These are phyloP conservation scores for Rosellinia necatrix DNA, from an alignment of 2,329 filamentous ascomycete genomes.

Conservation along the genomic window DNA sequence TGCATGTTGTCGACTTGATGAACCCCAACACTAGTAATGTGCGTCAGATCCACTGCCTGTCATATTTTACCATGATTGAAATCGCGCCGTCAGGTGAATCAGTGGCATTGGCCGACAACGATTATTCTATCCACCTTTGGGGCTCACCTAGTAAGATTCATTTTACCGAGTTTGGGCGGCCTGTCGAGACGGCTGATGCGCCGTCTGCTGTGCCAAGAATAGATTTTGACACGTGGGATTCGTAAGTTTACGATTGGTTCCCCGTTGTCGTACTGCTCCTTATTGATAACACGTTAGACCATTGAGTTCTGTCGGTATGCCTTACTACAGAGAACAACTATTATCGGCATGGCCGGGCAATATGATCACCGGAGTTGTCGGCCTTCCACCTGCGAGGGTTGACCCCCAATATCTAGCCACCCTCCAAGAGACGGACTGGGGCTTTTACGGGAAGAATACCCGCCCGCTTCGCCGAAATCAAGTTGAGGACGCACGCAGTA, in stretches of 20 bases:
- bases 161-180: slow-evolving; percentile 80
- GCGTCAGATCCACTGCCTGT: slow-evolving; percentile 77
- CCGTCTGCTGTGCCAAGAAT: slow-evolving; percentile 61
- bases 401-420: slow-evolving; percentile 71
- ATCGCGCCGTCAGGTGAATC: slow-evolving; percentile 88
- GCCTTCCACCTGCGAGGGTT: slow-evolving; percentile 76
- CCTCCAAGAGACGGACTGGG: slow-evolving; percentile 74
- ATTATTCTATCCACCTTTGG: slow-evolving; percentile 83
- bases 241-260: slow-evolving; percentile 52
- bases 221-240: slow-evolving; percentile 70
- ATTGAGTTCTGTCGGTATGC: slow-evolving; percentile 84
- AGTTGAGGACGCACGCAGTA: slow-evolving; percentile 73
- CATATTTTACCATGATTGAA: slow-evolving; percentile 78
- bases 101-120: slow-evolving; percentile 77
- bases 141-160: slow-evolving; percentile 83
- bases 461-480: slow-evolving; percentile 79
- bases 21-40: slow-evolving; percentile 88
- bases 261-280: neutral
- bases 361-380: slow-evolving; percentile 83
- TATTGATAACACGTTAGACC: slow-evolving; percentile 62
- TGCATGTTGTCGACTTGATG: slow-evolving; percentile 95
- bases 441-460: slow-evolving; percentile 78
- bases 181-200: slow-evolving; percentile 76
- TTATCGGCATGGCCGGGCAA: slow-evolving; percentile 90
- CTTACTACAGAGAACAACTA: slow-evolving; percentile 86